Percentiles rank a stretch among this genome's conserved stretches.
phyloP scores from a whole-genome alignment of 140 eudicot species.

The Ambrosia hybrid region DNA sequence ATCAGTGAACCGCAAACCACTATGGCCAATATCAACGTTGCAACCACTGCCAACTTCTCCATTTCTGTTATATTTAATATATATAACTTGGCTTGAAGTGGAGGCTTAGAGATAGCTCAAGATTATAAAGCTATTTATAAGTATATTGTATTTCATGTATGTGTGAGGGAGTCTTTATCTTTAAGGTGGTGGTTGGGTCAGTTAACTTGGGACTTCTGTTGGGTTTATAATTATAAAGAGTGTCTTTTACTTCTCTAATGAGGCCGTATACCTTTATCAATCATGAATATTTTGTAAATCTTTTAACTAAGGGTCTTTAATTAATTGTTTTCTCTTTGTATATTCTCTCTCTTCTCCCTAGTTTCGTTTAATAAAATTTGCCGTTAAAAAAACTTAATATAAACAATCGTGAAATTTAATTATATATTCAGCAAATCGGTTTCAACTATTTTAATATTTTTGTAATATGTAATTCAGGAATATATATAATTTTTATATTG shows the following conservation, averaged over 20 bases:
- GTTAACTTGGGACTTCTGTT: slow-evolving; percentile 18
- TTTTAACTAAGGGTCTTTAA: not conserved
- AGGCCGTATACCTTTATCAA: not conserved
- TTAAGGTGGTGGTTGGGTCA: slow-evolving; percentile 34
- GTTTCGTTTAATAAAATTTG: too few relatives aligned
- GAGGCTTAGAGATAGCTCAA: slow-evolving; percentile 24
- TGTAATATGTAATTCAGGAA: not conserved
- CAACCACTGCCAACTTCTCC: slow-evolving; percentile 27
- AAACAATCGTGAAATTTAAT: too few relatives aligned
- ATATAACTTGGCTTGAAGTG: slow-evolving; percentile 12
- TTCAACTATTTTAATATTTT: too few relatives aligned
- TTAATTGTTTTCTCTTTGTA: too few relatives aligned
- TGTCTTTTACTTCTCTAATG: slow-evolving; percentile 21
- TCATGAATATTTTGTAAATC: not conserved
- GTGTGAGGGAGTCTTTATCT: slow-evolving; percentile 27
- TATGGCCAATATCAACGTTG: slow-evolving; percentile 26
- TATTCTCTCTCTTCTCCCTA: too few relatives aligned
- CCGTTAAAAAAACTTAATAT: too few relatives aligned
- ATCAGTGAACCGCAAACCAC: slow-evolving; percentile 24
- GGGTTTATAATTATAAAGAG: slow-evolving; percentile 13
- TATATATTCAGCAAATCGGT: too few relatives aligned
- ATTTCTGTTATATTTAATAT: not conserved
- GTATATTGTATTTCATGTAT: slow-evolving; percentile 14
- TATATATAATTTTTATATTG: not conserved
- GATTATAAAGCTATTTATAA: slow-evolving; percentile 21